Conservation (phyloP, 441 rosid species). For the Croton laevigatus region DNA sequence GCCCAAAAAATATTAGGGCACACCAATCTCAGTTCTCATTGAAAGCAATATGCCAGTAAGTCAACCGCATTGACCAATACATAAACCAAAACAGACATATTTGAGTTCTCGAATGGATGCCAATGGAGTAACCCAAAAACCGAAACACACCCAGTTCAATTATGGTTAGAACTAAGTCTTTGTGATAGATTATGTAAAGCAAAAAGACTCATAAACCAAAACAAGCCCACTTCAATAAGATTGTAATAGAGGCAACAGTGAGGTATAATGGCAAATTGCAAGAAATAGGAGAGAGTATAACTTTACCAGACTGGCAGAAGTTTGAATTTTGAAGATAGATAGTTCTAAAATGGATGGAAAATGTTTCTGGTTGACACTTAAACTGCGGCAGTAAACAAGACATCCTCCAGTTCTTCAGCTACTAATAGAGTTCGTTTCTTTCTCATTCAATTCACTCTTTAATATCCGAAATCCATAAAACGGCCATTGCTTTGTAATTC, state of each 20-base stretch:
- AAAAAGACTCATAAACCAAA: neutral
- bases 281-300: constrained; percentile 9
- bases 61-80: neutral
- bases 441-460: constrained; percentile 18
- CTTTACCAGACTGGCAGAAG: constrained; percentile 31
- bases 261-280: neutral
- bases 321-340: constrained; percentile 28
- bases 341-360: constrained; percentile 62
- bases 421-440: neutral
- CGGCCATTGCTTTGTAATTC: neutral
- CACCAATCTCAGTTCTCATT: neutral
- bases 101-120: neutral
- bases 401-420: constrained; percentile 37
- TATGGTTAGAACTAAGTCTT: neutral
- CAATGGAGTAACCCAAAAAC: neutral
- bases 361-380: constrained; percentile 82
- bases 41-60: neutral
- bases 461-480: constrained; percentile 15
- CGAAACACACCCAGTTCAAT: constrained; percentile 2
- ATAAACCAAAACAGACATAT: neutral
- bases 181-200: neutral
- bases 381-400: constrained; percentile 89
- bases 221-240: constrained; percentile 1
- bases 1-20: neutral
- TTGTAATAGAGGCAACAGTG: neutral